A percentile compares a stretch with the other conserved stretches of the same genome.
Evolutionary conservation across 306 rosid genomes (phyloP).

Genomic region (Carpinus fangiana): DNA sequence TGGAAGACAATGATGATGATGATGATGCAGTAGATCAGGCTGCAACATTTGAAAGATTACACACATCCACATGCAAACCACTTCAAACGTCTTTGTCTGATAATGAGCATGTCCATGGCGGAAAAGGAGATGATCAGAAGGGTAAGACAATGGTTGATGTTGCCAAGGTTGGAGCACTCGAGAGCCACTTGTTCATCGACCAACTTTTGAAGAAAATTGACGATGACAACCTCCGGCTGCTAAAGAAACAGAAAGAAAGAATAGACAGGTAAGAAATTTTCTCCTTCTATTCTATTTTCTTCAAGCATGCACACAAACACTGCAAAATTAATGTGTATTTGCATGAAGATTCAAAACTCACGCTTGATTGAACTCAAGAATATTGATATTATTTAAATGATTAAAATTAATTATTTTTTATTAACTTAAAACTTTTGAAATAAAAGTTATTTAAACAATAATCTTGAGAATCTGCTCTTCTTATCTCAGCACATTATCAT

Average conservation of each 20-base stretch:
- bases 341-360: not conserved
- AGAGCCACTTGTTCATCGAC: slow-evolving; percentile 22
- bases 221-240: slow-evolving; percentile 23
- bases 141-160: slow-evolving; percentile 28
- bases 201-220: slow-evolving; percentile 27
- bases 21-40: slow-evolving; percentile 25
- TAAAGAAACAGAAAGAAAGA: slow-evolving; percentile 29
- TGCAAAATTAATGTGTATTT: not conserved
- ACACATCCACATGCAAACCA: slow-evolving; percentile 21
- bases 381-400: no score
- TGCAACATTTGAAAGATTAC: slow-evolving; percentile 24
- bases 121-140: not conserved
- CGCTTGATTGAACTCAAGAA: no score
- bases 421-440: no score
- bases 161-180: slow-evolving; percentile 14
- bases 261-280: slow-evolving; percentile 2
- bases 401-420: no score
- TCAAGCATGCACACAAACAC: not conserved
- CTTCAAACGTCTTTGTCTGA: slow-evolving; percentile 9
- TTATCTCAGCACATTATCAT: no score
- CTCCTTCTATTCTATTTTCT: not conserved
- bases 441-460: no score
- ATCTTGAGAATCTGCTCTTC: no score
- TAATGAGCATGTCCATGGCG: not conserved
- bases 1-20: slow-evolving; percentile 2